Evolutionary conservation across 2,329 filamentous ascomycete species (phyloP), one percentile per base, ranked within the genome.

Genomic region (Beauveria bassiana): DNA sequence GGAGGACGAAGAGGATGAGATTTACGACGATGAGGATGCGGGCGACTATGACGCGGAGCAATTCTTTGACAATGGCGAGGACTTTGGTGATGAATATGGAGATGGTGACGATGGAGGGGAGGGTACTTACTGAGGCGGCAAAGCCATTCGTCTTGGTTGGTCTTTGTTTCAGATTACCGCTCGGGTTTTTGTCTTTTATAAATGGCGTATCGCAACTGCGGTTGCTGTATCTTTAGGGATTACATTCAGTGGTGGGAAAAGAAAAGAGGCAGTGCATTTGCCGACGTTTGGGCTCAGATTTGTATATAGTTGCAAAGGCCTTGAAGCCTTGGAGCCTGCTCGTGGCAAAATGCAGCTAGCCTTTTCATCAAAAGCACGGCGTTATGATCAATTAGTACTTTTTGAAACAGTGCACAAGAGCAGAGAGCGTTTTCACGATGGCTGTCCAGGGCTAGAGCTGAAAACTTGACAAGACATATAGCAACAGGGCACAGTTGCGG

Each of bases 31-130:
- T 61, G 81, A 85, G 62, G 81, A 83, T 54, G 83, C 80, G 1
- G 83, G 83, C 8, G 83, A 86, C 63, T 86, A 86, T 68, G 80
- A 86, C 50, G 83, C 83, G 2, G 83, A 86, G 67, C 77, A 77
- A 10, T 85, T 85, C 72, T 86, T 86, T 52, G 83, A 85, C 63
- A 81, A 78, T 26, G 81, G 81, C 14, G 81, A 82, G 64, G 81
- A 84, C 26, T 78, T 81, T 58, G 78, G 79, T 42, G 78, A 80
- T 24, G 81, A 81, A 52, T 78, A 78, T 53, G 80, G 76, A 3
- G 79, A 79, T 10, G 79, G 78, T 8, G 82, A 81, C 26, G 83
- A 81, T 40, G 59, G 59, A 14, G 81, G 75, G 46, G 77, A 77
- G 65, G 73, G 72, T 8, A 76, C 74, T 4, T 76, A 73, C 52